A percentile compares a stretch with the other conserved stretches of the same genome.
phyloP scores from a whole-genome alignment of 2,329 filamentous ascomycete species.

The Blastomyces silverae region DNA sequence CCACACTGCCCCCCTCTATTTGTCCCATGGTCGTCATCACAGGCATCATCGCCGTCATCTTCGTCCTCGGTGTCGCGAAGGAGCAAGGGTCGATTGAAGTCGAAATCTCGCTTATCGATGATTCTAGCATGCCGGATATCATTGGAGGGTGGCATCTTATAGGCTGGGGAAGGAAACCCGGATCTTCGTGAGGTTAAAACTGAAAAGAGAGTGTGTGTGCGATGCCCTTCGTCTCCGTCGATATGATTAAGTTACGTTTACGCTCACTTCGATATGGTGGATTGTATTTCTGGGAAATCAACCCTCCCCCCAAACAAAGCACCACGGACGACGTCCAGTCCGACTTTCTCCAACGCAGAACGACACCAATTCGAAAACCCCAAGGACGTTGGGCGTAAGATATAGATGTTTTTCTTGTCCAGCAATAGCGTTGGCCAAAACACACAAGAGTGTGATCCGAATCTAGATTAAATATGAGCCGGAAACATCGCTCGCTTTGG shows the following conservation, averaged over 20 bases:
- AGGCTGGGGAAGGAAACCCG: too few species aligned
- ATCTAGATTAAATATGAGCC: too few species aligned
- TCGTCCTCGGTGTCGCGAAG: constrained; percentile 12
- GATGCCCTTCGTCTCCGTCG: too few species aligned
- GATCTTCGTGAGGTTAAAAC: too few species aligned
- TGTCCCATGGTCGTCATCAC: constrained; percentile 17
- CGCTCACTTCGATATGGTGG: background rate
- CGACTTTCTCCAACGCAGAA: background rate
- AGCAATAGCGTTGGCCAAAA: too few species aligned
- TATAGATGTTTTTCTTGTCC: background rate
- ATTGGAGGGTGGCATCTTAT: background rate
- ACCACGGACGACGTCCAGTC: background rate
- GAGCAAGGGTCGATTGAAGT: constrained; percentile 36
- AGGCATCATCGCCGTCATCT: constrained; percentile 19
- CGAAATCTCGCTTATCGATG: constrained; percentile 45
- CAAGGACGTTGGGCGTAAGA: background rate
- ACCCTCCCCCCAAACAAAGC: background rate
- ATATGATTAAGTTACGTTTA: too few species aligned
- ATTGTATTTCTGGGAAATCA: background rate
- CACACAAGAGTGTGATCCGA: too few species aligned
- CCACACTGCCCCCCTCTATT: constrained; percentile 15
- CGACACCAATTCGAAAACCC: background rate
- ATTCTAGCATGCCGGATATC: background rate
- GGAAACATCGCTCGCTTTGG: too few species aligned
- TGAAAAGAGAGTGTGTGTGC: too few species aligned